phyloP scores from a whole-genome alignment of 2,329 filamentous ascomycete genomes.

The Sphaerulina populicola region DNA sequence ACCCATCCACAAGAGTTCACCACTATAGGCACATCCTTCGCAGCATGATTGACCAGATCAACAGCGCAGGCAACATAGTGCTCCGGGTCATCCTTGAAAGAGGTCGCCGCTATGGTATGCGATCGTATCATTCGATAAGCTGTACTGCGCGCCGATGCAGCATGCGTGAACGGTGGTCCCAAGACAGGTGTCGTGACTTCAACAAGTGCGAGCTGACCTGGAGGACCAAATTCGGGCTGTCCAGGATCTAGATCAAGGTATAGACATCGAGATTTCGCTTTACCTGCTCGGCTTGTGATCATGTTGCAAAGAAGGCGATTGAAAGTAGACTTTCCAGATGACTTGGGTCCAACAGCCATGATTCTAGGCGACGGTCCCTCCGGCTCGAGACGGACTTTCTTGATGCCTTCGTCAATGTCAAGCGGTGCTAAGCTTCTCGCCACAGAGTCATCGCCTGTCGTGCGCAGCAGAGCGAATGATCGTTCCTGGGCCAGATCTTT shows the following conservation, averaged over 20 bases:
- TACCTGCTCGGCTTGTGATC: conserved; percentile 46
- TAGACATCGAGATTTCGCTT: conserved; percentile 29
- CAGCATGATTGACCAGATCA: conserved; percentile 53
- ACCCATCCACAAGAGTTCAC: conserved; percentile 71
- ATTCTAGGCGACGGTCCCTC: conserved; percentile 33
- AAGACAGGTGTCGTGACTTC: conserved; percentile 55
- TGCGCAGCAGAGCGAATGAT: conserved; percentile 32
- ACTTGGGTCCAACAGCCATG: conserved; percentile 62
- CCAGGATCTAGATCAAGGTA: conserved; percentile 71
- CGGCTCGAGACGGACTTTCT: conserved; percentile 22
- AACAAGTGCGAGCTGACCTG: conserved; percentile 61
- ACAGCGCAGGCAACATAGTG: conserved; percentile 58
- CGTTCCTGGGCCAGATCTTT: conserved; percentile 29
- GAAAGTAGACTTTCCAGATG: conserved; percentile 69
- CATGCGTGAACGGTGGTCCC: conserved; percentile 59
- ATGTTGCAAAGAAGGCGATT: conserved; percentile 58
- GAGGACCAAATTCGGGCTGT: conserved; percentile 64
- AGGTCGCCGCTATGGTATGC: conserved; percentile 58
- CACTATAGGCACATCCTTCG: conserved; percentile 49
- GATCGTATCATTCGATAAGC: conserved; percentile 46
- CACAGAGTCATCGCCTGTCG: conserved; percentile 20
- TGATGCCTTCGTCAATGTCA: conserved; percentile 24
- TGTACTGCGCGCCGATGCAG: conserved; percentile 26
- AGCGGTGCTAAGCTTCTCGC: conserved; percentile 24
- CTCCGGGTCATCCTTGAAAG: conserved; percentile 57